These are phyloP conservation scores for Meira miltonrushii DNA, from an alignment of 1,284 basidiomycete genomes.

Conservation along the genomic window DNA sequence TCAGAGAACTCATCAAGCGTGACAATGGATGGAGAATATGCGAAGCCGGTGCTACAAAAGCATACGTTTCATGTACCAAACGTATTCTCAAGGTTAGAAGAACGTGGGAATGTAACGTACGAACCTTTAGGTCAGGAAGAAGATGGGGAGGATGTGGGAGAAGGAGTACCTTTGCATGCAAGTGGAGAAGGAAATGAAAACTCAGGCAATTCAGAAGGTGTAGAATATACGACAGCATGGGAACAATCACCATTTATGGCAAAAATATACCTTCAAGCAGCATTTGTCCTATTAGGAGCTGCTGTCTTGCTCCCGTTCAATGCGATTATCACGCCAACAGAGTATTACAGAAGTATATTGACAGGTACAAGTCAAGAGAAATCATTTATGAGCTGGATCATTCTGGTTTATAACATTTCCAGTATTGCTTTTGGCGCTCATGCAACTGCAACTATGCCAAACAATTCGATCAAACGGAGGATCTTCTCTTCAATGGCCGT, in stretches of 20 bases:
- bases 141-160: constrained; percentile 1
- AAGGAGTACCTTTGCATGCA: neutral
- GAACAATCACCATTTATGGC: neutral
- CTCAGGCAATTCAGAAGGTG: neutral
- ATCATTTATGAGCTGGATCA: constrained; percentile 43
- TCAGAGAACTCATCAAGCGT: no score
- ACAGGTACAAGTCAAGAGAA: constrained; percentile 23
- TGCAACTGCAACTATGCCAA: constrained; percentile 17
- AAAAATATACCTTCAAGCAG: neutral
- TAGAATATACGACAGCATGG: constrained; percentile 4
- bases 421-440: constrained; percentile 36
- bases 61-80: constrained; percentile 17
- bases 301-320: constrained; percentile 24
- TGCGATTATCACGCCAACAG: constrained; percentile 44
- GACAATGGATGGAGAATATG: no score
- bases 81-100: constrained; percentile 3
- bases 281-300: constrained; percentile 13
- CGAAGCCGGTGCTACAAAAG: neutral
- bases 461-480: constrained; percentile 4
- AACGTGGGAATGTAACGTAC: neutral
- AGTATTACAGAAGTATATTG: constrained; percentile 41
- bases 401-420: constrained; percentile 34
- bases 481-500: constrained; percentile 4
- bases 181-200: neutral
- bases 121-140: neutral